phyloP scores from a whole-genome alignment of 345 rosid genomes.

The Citrus unshiu region DNA sequence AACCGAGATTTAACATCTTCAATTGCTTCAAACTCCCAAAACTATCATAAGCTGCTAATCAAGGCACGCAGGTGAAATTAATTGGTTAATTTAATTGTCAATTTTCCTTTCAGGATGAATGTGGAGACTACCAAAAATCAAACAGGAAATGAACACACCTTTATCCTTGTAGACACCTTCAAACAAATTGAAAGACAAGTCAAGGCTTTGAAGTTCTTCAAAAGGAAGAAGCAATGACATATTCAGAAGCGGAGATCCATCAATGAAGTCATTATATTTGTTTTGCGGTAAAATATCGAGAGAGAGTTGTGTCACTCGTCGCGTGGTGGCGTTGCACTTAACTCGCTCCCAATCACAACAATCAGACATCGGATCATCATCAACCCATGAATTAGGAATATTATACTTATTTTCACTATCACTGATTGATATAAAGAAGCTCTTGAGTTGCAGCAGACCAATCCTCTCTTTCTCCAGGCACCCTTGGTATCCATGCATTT shows the following conservation, averaged over 20 bases:
- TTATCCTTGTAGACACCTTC: not conserved
- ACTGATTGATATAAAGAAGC: conserved; percentile 3
- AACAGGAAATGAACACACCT: not conserved
- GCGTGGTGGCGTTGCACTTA: conserved; percentile 7
- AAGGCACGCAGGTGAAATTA: not conserved
- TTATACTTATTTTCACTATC: not conserved
- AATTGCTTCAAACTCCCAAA: not conserved
- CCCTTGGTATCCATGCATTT: not conserved
- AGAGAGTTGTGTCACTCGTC: not conserved
- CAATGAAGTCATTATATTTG: rapidly evolving
- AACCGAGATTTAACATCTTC: not conserved
- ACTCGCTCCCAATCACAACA: conserved; percentile 14
- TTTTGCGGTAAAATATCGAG: not conserved
- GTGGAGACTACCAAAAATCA: no score
- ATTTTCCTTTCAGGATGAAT: not conserved
- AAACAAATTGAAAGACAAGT: not conserved
- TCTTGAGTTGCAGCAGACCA: conserved; percentile 22
- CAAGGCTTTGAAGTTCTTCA: conserved; percentile 1
- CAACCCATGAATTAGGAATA: conserved; percentile 11
- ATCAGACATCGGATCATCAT: not conserved
- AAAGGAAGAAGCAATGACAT: conserved; percentile 12
- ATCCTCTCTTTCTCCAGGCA: conserved; percentile 17
- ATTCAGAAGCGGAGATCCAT: not conserved
- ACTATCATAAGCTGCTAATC: not conserved
- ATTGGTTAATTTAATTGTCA: no score